A percentile compares a stretch with the other conserved stretches of the same genome.
Conservation (phyloP, 352 stramenopile genomes). For the Elongisporangium undulatum region DNA sequence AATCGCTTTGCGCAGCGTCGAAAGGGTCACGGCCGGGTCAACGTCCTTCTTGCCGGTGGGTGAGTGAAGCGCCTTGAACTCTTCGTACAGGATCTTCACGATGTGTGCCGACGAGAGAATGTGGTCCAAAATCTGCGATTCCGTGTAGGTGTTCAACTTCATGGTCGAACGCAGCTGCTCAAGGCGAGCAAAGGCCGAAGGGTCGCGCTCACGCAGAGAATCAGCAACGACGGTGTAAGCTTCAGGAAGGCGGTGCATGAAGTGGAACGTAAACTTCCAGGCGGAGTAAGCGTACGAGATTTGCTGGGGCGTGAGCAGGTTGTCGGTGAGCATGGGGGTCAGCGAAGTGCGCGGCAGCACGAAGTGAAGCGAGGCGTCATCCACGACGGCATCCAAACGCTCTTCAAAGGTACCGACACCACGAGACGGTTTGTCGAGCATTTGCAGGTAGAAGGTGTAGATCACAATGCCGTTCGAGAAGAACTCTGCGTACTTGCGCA, state of each 20-base stretch:
- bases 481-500: conserved; percentile 83
- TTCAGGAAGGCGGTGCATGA: conserved; percentile 81
- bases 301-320: conserved; percentile 67
- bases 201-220: conserved; percentile 72
- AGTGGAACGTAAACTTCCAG: conserved; percentile 88
- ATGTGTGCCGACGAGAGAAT: conserved; percentile 66
- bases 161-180: conserved; percentile 77
- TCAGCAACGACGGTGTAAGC: conserved; percentile 75
- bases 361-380: conserved; percentile 80
- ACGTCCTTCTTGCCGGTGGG: conserved; percentile 26
- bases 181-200: conserved; percentile 66
- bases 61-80: conserved; percentile 73
- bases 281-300: conserved; percentile 84
- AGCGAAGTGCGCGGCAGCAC: conserved; percentile 80
- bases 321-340: conserved; percentile 76
- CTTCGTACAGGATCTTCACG: conserved; percentile 73
- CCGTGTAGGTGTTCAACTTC: conserved; percentile 87
- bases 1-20: conserved; percentile 65
- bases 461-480: conserved; percentile 84
- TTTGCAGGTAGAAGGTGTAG: conserved; percentile 82
- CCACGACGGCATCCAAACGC: conserved; percentile 55
- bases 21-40: conserved; percentile 54
- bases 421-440: conserved; percentile 47
- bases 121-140: conserved; percentile 85
- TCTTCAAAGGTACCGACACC: conserved; percentile 63